Base-by-base conservation (phyloP, 805 yeast species). In the Candida vaughaniae region DNA sequence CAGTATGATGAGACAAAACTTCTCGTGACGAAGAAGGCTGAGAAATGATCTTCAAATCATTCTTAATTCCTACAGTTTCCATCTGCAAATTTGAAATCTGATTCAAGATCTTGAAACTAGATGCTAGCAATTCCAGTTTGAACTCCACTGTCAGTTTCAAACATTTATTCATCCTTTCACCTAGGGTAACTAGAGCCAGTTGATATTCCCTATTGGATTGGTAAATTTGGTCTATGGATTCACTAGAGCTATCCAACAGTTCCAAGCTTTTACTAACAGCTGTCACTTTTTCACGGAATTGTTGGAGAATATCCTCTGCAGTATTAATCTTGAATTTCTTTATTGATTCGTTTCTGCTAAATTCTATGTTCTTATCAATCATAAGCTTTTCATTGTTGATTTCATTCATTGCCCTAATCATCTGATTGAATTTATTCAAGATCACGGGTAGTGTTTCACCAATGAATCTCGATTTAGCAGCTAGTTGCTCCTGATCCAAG, bases 341-440 rank as follows among this genome's bases (percentile, higher is more conserved):
- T 8, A 53, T 51, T 1, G 75, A 66, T 19, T 69, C 70, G 9
- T 62, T 52, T 23, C 75, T 59, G 27, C 69, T 59, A 2, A 38
- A 11, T 38, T 74, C 77, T 22, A 77, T 68, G 9, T 60, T 62
- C 22, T 51, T 50, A 15, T 71, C 72, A 5, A 79, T 58, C 0
- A 33, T 39, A 2, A 61, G 36, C 31, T 67, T 65, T 4, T 66
- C 65, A 6, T 46, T 55, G 23, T 66, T 64, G 9, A 71, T 71
- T 1, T 37, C 38, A 20, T 64, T 68, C 1, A 79, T 57, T 1
- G 48, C 48, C 2, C 51, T 39, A 23, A 64, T 58, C 43, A 73
- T 52, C 2, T 43, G 39, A n/a, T 61, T 56, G 43, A 65, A 66
- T 29, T 48, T 51, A 8, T 42, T 42, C 7, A 64, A 47, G 1